Evolutionary conservation across 1,284 basidiomycete species (phyloP), one percentile per base, ranked within the genome.

Genomic region (Bondarzewia mesenterica): DNA sequence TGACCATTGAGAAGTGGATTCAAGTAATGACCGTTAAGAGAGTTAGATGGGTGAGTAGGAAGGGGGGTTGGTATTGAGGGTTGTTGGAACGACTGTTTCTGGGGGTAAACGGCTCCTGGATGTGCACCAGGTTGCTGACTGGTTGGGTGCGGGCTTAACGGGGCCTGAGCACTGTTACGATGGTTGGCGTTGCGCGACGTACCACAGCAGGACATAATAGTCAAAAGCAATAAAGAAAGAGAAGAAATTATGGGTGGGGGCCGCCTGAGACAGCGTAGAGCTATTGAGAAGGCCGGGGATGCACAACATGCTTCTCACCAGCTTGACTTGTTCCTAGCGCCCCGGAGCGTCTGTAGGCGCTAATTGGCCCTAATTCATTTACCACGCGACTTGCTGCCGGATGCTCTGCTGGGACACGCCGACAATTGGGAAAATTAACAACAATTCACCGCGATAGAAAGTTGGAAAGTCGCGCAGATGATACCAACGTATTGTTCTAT

Each of bases 161-260:
- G 37, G 7, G 38, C 36, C 23, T 40, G 14, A 52, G 55, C n/a
- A 52, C 60, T 50, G 44, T 60, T 58, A 16, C 55, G 52, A 25
- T 53, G 57, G 15, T 58, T 55, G 46, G 58, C 60, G 23, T 56
- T 65, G 27, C 61, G 47, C 1, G 65, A 55, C 43, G 73, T 68
- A 8, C 80, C 80, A 59, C 81, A 84, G 59, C 82, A 84, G 48
- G 74, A 68, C 78, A 81, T 80, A 50, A 54, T 63, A 50, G 27
- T 14, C 22, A 39, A 22, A 23, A 3, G 16, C 18, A 26, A 46
- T 26, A 15, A 38, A 35, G 25, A 7, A n/a, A 37, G 21, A 37
- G 22, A 4, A 27, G 44, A 15, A 4, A 26, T 39, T 7, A 15
- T 36, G 22, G 21, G 27, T 5, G 29, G 16, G 36, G 22, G 44